A percentile compares a stretch with the other conserved stretches of the same genome.
phyloP scores from a whole-genome alignment of 2,329 filamentous ascomycete species.

The Hymenoscyphus fraxineus region DNA sequence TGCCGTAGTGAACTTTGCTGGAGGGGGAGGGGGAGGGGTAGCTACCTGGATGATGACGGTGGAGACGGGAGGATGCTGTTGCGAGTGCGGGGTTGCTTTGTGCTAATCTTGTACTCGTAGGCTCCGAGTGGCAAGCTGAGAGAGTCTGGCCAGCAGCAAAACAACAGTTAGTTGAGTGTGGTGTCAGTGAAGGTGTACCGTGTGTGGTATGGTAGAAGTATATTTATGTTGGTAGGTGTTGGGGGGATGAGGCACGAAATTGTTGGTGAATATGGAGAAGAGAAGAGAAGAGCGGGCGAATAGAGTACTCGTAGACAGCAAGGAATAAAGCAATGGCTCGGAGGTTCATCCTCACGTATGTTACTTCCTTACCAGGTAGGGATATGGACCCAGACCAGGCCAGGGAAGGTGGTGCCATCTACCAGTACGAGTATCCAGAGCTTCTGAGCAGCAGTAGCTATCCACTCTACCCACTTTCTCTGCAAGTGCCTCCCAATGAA shows the following conservation, averaged over 20 bases:
- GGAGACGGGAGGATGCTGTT: not conserved
- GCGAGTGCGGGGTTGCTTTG: not conserved
- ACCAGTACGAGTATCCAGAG: not conserved
- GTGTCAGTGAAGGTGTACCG: not conserved
- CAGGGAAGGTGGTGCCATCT: not conserved
- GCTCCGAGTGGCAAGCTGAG: not conserved
- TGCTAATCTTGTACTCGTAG: slow-evolving; percentile 4
- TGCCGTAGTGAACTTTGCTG: not conserved
- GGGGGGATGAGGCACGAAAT: not conserved
- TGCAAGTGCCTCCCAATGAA: not conserved
- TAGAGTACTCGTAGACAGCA: not conserved
- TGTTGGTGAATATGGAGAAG: not conserved
- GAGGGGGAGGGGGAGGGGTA: not conserved
- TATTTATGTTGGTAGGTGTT: not conserved
- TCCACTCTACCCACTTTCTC: not conserved
- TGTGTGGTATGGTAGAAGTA: not conserved
- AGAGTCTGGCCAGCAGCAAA: not conserved
- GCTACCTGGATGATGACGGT: not conserved
- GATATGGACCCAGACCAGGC: not conserved
- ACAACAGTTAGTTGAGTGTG: not conserved
- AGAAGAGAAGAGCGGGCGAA: not conserved
- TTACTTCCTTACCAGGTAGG: not conserved
- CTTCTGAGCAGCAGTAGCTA: not conserved
- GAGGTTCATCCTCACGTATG: slow-evolving; percentile 4
- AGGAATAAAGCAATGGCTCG: not conserved